A percentile compares a stretch with the other conserved stretches of the same genome.
Conservation (phyloP, 2,329 filamentous ascomycete genomes). For the Pyricularia pennisetigena region DNA sequence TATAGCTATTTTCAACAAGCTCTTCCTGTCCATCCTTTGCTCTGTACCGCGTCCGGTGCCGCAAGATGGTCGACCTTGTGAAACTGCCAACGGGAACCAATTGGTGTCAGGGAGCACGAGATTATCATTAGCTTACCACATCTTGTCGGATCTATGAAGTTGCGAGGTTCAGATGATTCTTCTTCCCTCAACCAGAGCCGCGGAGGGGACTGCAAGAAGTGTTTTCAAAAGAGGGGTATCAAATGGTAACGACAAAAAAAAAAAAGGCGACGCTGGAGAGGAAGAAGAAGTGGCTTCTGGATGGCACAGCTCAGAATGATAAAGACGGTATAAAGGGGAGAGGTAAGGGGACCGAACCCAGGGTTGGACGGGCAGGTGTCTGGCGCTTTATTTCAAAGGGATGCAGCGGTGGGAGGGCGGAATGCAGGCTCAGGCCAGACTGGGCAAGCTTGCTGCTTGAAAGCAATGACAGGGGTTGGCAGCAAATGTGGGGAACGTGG, state of each 20-base stretch:
- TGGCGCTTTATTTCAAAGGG: background rate
- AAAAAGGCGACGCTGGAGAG: background rate
- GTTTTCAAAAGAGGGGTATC: conserved; percentile 7
- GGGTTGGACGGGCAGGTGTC: background rate
- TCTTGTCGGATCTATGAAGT: conserved; percentile 15
- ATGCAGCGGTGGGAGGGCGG: conserved; percentile 2
- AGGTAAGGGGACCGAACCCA: background rate
- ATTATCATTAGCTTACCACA: conserved; percentile 20
- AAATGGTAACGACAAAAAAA: conserved; percentile 1
- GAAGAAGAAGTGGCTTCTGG: background rate
- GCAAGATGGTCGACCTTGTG: background rate
- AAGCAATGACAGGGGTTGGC: conserved; percentile 3
- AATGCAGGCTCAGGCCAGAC: background rate
- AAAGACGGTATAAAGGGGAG: background rate
- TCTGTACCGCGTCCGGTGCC: background rate
- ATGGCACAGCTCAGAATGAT: background rate
- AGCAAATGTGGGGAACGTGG: background rate
- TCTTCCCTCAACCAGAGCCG: background rate
- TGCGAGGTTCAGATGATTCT: background rate
- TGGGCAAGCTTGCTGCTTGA: conserved; percentile 2
- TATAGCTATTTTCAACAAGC: background rate
- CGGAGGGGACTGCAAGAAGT: background rate
- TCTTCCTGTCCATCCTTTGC: background rate
- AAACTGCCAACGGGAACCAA: background rate
- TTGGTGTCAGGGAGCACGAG: background rate